Percentiles rank a stretch among this genome's conserved stretches.
Conservation (phyloP, 305 asterid genomes). For the Fraxinus angustifolia region DNA sequence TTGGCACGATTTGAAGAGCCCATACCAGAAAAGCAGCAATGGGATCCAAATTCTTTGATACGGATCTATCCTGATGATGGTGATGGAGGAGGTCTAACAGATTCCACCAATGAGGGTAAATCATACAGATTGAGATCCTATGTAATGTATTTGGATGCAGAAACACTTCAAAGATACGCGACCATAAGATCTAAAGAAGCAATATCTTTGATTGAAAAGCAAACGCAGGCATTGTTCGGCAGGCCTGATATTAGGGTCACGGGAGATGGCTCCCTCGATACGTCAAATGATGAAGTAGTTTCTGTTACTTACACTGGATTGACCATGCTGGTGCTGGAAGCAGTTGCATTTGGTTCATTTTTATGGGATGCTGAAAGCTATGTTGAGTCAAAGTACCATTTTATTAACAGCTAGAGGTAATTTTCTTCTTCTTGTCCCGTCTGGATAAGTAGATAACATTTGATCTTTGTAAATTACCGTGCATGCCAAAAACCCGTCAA, state of each 20-base stretch:
- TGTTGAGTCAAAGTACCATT: slow-evolving; percentile 67
- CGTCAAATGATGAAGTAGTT: slow-evolving; percentile 61
- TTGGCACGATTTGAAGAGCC: slow-evolving; percentile 41
- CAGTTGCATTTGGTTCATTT: slow-evolving; percentile 91
- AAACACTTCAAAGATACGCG: slow-evolving; percentile 85
- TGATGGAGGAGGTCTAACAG: slow-evolving; percentile 47
- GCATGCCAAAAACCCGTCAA: neutral
- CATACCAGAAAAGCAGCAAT: slow-evolving; percentile 48
- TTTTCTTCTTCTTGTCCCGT: slow-evolving; percentile 8
- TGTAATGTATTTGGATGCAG: slow-evolving; percentile 90
- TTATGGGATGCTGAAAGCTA: slow-evolving; percentile 83
- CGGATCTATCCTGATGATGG: slow-evolving; percentile 59
- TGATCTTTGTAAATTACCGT: neutral
- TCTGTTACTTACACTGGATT: slow-evolving; percentile 68
- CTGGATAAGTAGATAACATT: neutral
- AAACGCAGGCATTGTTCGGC: slow-evolving; percentile 90
- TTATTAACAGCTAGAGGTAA: slow-evolving; percentile 51
- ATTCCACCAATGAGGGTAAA: slow-evolving; percentile 46
- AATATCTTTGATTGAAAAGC: slow-evolving; percentile 79
- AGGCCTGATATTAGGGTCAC: slow-evolving; percentile 71
- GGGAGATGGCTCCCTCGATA: slow-evolving; percentile 64
- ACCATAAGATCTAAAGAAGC: slow-evolving; percentile 89
- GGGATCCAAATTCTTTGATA: slow-evolving; percentile 82
- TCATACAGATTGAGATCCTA: slow-evolving; percentile 65
- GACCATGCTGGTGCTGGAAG: slow-evolving; percentile 80